These are phyloP conservation scores for Tolypocladium paradoxum DNA, from an alignment of 2,329 filamentous ascomycete species.

Conservation along the genomic window DNA sequence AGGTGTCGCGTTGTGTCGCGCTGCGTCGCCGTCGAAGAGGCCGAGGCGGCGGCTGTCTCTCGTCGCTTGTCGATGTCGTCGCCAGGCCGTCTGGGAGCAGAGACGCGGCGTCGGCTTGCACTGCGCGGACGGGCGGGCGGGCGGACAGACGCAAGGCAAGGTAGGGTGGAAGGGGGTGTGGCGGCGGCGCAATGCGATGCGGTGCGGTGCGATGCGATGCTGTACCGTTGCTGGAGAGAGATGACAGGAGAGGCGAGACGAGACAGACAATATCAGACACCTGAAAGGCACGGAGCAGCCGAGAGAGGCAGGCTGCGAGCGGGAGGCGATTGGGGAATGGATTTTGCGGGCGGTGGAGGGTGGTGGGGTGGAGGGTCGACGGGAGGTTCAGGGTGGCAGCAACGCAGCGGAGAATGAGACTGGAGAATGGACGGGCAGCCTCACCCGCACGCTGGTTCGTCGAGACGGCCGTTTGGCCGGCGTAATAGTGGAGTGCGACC, in stretches of 20 bases:
- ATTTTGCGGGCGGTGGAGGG: not conserved
- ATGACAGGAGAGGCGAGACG: slow-evolving; percentile 1
- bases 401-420: slow-evolving; percentile 11
- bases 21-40: not conserved
- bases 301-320: not conserved
- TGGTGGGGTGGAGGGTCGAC: slow-evolving; percentile 3
- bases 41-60: not conserved
- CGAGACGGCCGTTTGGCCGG: slow-evolving; percentile 45
- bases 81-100: not conserved
- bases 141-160: not conserved
- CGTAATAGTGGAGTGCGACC: slow-evolving; percentile 42
- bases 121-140: not conserved
- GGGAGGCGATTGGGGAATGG: not conserved
- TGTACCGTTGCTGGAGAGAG: not conserved
- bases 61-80: not conserved
- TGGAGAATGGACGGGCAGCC: slow-evolving; percentile 3
- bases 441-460: slow-evolving; percentile 21
- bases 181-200: not conserved
- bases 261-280: not conserved
- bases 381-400: slow-evolving; percentile 12
- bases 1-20: not conserved
- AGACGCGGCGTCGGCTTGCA: not conserved
- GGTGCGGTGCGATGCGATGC: not conserved
- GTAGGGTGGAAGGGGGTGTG: not conserved
- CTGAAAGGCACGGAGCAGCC: not conserved